Evolutionary conservation across 345 rosid species (phyloP).

Genomic region (Populus euphratica): DNA sequence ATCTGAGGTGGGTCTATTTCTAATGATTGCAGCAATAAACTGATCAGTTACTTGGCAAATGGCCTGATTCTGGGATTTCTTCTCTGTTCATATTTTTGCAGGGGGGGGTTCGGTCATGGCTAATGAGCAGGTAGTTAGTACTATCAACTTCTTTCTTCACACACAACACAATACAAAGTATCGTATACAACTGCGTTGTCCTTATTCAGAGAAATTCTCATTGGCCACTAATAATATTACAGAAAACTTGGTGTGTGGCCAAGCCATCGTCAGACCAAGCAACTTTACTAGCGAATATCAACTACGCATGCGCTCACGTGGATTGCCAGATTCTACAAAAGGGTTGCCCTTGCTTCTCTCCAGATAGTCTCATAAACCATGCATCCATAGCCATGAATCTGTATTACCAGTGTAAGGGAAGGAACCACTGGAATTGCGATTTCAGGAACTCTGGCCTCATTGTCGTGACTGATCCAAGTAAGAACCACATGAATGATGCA

Average conservation of each 20-base stretch:
- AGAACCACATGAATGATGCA: neutral
- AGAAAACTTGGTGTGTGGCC: constrained; percentile 23
- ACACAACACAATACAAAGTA: neutral
- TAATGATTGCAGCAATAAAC: neutral
- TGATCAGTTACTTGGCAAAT: no score
- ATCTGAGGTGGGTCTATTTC: neutral
- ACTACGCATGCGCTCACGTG: constrained; percentile 5
- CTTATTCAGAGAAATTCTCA: neutral
- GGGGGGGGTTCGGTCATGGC: constrained; percentile 30
- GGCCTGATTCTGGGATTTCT: neutral
- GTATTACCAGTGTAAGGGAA: constrained; percentile 12
- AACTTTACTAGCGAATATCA: constrained; percentile 2
- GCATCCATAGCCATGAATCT: constrained; percentile 16
- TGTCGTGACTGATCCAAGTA: constrained; percentile 17
- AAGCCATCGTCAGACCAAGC: constrained; percentile 17
- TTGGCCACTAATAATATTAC: neutral
- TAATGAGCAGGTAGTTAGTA: constrained; percentile 40
- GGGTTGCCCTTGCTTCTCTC: constrained; percentile 10
- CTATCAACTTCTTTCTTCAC: neutral
- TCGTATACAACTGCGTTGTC: neutral
- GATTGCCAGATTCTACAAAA: constrained; percentile 4
- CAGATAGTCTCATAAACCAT: constrained; percentile 10
- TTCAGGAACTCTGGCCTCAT: constrained; percentile 7
- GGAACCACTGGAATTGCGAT: constrained; percentile 14
- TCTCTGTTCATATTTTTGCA: constrained; percentile 6